Evolutionary conservation across 2,329 filamentous ascomycete genomes (phyloP), one percentile per base, ranked within the genome.

Genomic region (Phialophora chinensis): DNA sequence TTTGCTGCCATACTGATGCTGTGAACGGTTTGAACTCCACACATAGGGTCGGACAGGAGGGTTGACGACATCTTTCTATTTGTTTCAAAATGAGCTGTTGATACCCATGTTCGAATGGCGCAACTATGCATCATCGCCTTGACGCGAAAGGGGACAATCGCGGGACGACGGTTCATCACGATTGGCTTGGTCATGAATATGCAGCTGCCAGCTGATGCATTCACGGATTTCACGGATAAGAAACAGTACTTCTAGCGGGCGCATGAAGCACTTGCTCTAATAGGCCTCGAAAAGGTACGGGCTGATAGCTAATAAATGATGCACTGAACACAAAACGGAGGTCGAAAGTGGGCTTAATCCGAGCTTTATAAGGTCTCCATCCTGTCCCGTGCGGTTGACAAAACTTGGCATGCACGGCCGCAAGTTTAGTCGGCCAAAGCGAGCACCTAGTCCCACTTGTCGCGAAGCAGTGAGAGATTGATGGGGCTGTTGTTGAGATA

Each of bases 1-100:
- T 71, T 83, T 38, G 79, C 77, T 63, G 81, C 79, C 62, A 69
- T 81, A 62, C 71, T 81, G 63, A 72, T 78, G 31, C 73, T 81
- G 71, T 82, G 78, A 76, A 71, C 57, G 56, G 42, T 47, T 27
- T 11, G 27, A n/a, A 55, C 57, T 54, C 57, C 31, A 56, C 38
- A 57, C 31, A 56, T 25, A 49, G 44, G 47, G 53, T 50, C 49
- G 62, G 50, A 31, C 10, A 47, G 58, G 63, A 66, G 54, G 29
- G 49, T 42, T 23, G 31, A 58, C 25, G 47, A 66, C 59, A 58
- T 63, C 65, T 66, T 68, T 53, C 38, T 66, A 62, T 66, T 70
- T 67, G 60, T 67, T 69, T 68, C 59, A 60, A 68, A 60, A 68
- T 70, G 62, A 66, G 44, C 49, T 70, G 68, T 68, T 68, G 68